Base-by-base conservation (phyloP, 345 rosid species). In the Erucastrum elatum region DNA sequence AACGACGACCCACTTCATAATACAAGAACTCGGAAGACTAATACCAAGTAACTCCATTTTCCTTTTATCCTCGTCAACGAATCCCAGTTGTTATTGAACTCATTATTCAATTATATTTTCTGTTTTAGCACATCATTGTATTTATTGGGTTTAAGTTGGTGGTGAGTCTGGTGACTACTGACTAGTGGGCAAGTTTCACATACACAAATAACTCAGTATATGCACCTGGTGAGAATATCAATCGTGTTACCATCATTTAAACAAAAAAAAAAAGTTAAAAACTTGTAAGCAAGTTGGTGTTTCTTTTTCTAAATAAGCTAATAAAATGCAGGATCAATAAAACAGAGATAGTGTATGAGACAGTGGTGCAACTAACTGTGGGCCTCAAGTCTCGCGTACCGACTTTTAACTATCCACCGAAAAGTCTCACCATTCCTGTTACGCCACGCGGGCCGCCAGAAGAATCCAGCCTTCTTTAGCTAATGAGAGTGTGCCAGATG, bases 1-100 rank as follows among this genome's bases (percentile, higher is more conserved):
- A 78, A 71, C 51, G 61, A 49, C 77, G 77, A 73, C 75, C 64
- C 65, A 67, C 34, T 73, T 68, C 82, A 73, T 73, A 73, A 79
- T 67, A 8, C 77, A 60, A 67, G 13, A 59, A 16, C 55, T 41
- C 3, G 56, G 69, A 74, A 53, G 82, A 79, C 82, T 62, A 67
- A 73, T 78, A 79, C 82, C 64, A 33, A 26, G 64, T 51, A 68
- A 1, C 75, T 68, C 78, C 66, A 62, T 25, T 74, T 62, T 68
- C 68, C 61, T 49, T 66, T 61, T 27, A 26, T 51, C 58, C n/a
- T 39, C 64, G 78, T 79, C 78, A 67, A 67, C 78, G 60, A 68
- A 6, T 1, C 60, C 75, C 69, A 66, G 17, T 73, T 68, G 62
- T 51, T 46, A 46, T 46, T 46, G 5, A 13, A 46, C 55, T 12